Conservation (phyloP, 805 yeast genomes). For the Ogataea trehalophila region DNA sequence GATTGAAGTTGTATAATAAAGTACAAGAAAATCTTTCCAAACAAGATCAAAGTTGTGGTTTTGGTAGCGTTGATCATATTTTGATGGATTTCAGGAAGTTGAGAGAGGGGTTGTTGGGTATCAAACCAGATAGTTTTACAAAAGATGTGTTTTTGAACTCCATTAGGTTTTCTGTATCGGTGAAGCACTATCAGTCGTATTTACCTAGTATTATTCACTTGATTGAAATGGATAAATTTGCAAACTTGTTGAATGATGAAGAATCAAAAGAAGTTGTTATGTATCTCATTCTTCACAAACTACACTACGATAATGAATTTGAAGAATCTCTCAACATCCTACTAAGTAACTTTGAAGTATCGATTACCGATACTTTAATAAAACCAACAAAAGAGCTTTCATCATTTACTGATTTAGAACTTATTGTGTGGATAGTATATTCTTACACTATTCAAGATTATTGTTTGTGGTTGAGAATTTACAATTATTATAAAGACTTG, state of each 20-base stretch:
- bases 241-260: constrained; percentile 18
- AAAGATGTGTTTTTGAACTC: constrained; percentile 46
- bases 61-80: constrained; percentile 23
- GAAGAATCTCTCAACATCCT: constrained; percentile 29
- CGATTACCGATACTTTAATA: background rate
- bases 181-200: constrained; percentile 50
- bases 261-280: constrained; percentile 39
- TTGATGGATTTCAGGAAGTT: constrained; percentile 43
- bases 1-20: constrained; percentile 36
- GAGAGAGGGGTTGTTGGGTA: constrained; percentile 48
- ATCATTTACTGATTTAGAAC: background rate
- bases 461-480: constrained; percentile 29
- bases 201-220: constrained; percentile 47
- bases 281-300: constrained; percentile 40
- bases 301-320: constrained; percentile 35
- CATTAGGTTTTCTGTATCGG: constrained; percentile 38
- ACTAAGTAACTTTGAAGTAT: constrained; percentile 8
- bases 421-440: constrained; percentile 6
- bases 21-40: constrained; percentile 28
- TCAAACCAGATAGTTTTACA: constrained; percentile 31
- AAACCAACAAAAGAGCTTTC: background rate
- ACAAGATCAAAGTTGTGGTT: background rate
- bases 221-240: constrained; percentile 23
- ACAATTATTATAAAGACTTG: constrained; percentile 3
- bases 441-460: constrained; percentile 31